phyloP scores from a whole-genome alignment of 2,329 filamentous ascomycete species.

The Fusarium anguioides region DNA sequence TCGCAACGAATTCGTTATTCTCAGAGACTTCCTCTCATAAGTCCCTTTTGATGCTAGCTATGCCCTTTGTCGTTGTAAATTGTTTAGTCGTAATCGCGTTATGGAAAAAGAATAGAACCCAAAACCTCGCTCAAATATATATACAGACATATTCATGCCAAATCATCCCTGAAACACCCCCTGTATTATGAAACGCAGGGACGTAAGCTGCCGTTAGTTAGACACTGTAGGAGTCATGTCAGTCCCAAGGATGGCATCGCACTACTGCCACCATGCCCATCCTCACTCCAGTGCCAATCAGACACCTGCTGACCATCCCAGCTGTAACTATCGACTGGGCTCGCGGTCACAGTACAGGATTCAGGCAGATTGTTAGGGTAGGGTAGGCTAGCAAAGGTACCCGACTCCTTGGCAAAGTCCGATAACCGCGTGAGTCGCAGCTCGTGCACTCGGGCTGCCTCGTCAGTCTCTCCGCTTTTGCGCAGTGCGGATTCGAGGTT shows the following conservation, averaged over 20 bases:
- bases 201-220: not conserved
- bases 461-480: conserved; percentile 38
- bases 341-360: conserved; percentile 24
- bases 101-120: not conserved
- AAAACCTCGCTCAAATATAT: conserved; percentile 7
- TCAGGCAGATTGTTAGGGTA: conserved; percentile 22
- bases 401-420: conserved; percentile 47
- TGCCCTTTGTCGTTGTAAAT: conserved; percentile 5
- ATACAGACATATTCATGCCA: not conserved
- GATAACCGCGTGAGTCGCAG: conserved; percentile 47
- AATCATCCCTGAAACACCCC: not conserved
- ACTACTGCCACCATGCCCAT: conserved; percentile 18
- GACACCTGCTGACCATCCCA: conserved; percentile 30
- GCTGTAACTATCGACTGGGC: conserved; percentile 32
- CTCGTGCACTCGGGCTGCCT: conserved; percentile 44
- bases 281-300: conserved; percentile 41
- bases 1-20: not conserved
- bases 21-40: not conserved
- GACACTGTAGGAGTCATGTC: conserved; percentile 27
- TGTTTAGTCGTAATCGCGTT: conserved; percentile 20
- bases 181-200: not conserved
- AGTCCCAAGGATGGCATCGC: conserved; percentile 27
- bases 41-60: not conserved
- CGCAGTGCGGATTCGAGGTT: conserved; percentile 48
- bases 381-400: conserved; percentile 35